These are phyloP conservation scores for Rutstroemia sp. DNA, from an alignment of 2,329 filamentous ascomycete species.

Conservation along the genomic window DNA sequence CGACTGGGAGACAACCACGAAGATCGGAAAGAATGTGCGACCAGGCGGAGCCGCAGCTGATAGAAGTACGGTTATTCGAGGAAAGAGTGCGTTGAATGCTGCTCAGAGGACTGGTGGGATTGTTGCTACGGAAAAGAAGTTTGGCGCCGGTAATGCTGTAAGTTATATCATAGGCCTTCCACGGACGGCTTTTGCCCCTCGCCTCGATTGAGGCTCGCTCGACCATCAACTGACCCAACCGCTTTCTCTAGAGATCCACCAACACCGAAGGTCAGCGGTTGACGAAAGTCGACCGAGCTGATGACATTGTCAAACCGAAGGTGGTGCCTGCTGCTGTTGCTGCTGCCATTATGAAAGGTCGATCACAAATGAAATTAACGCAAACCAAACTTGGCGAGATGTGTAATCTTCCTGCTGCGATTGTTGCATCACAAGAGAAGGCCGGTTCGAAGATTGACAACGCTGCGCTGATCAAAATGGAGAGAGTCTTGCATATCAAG, in stretches of 20 bases:
- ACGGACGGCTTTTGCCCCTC: neutral
- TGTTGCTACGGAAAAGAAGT: conserved; percentile 90
- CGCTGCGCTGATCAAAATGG: conserved; percentile 38
- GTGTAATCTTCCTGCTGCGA: too few relatives aligned
- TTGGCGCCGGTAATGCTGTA: conserved; percentile 69
- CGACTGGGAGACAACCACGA: conserved; percentile 85
- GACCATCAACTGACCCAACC: too few relatives aligned
- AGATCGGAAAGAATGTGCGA: conserved; percentile 83
- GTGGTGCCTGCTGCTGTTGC: neutral
- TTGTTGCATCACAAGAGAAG: too few relatives aligned
- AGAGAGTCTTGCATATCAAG: conserved; percentile 81
- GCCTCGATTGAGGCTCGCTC: too few relatives aligned
- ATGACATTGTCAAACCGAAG: too few relatives aligned
- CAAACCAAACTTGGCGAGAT: too few relatives aligned
- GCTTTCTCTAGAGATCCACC: too few relatives aligned
- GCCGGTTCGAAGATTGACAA: too few relatives aligned
- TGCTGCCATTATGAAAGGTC: conserved; percentile 27
- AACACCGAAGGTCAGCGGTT: too few relatives aligned
- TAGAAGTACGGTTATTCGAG: conserved; percentile 84
- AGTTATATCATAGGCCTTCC: conserved; percentile 31
- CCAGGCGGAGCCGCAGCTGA: conserved; percentile 51
- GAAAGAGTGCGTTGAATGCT: conserved; percentile 78
- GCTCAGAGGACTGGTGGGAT: conserved; percentile 73
- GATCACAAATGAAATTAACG: too few relatives aligned
- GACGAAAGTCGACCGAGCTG: too few relatives aligned